phyloP scores from a whole-genome alignment of 768 basidiomycete genomes.

The Favolaschia claudopus region DNA sequence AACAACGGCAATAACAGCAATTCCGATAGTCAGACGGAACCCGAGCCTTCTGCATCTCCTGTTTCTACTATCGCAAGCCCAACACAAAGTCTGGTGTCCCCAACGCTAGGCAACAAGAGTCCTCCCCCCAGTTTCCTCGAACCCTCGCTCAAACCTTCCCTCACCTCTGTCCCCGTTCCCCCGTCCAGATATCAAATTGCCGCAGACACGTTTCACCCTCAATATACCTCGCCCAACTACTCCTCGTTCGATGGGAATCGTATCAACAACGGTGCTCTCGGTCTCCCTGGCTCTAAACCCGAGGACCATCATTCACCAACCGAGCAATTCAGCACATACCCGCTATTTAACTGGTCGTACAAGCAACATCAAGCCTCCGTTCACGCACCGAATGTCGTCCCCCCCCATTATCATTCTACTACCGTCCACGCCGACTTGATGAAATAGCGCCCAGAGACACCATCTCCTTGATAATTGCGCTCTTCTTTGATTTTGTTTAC shows the following conservation, averaged over 20 bases:
- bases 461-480: slow-evolving; percentile 80
- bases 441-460: slow-evolving; percentile 84
- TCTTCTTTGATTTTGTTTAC: slow-evolving; percentile 95
- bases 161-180: slow-evolving; percentile 56
- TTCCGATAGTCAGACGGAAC: slow-evolving; percentile 42
- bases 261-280: slow-evolving; percentile 25
- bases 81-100: slow-evolving; percentile 53
- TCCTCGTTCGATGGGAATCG: slow-evolving; percentile 27
- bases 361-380: slow-evolving; percentile 61
- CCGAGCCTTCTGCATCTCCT: slow-evolving; percentile 53
- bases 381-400: slow-evolving; percentile 56
- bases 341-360: slow-evolving; percentile 75
- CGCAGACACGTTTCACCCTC: slow-evolving; percentile 70
- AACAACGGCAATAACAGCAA: slow-evolving; percentile 35
- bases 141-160: slow-evolving; percentile 48
- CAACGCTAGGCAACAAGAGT: slow-evolving; percentile 51
- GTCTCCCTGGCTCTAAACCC: slow-evolving; percentile 24
- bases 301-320: slow-evolving; percentile 57
- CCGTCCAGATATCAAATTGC: slow-evolving; percentile 77
- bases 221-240: slow-evolving; percentile 50
- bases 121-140: slow-evolving; percentile 61
- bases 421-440: slow-evolving; percentile 79
- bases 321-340: slow-evolving; percentile 69
- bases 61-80: slow-evolving; percentile 59
- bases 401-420: slow-evolving; percentile 77